Evolutionary conservation across 2,329 filamentous ascomycete genomes (phyloP).

Genomic region (Pseudocercospora ulei): DNA sequence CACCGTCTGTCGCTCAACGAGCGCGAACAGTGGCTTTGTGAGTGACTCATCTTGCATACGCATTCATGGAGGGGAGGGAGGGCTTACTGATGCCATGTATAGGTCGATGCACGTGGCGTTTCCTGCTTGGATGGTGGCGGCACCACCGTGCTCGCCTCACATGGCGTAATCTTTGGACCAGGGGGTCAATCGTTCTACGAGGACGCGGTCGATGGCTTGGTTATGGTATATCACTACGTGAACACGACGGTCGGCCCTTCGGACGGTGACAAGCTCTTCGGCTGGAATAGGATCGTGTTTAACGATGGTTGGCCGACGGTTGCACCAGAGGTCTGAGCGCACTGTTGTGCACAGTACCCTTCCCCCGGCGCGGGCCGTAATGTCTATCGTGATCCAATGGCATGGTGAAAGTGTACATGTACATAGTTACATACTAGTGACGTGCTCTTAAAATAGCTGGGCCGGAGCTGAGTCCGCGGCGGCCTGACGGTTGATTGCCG

Average conservation of each 20-base stretch:
- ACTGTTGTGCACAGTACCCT: too few species aligned
- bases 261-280: constrained; percentile 42
- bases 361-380: too few species aligned
- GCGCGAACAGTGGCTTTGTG: constrained; percentile 46
- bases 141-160: constrained; percentile 51
- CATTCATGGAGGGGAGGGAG: constrained; percentile 13
- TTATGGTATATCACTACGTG: constrained; percentile 56
- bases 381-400: too few species aligned
- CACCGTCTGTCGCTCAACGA: constrained; percentile 52
- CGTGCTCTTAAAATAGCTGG: too few species aligned
- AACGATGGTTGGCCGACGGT: constrained; percentile 43
- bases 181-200: constrained; percentile 54
- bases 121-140: constrained; percentile 51
- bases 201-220: constrained; percentile 43
- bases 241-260: constrained; percentile 41
- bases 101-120: constrained; percentile 45
- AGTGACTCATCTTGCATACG: constrained; percentile 18
- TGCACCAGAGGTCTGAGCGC: too few species aligned
- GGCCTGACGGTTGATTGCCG: too few species aligned
- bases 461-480: too few species aligned
- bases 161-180: constrained; percentile 54
- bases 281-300: constrained; percentile 45
- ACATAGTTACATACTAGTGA: too few species aligned
- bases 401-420: too few species aligned
- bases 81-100: background rate